Percentiles rank a stretch among this genome's conserved stretches.
Conservation (phyloP, 768 basidiomycete species). For the Lactifluus volemus region DNA sequence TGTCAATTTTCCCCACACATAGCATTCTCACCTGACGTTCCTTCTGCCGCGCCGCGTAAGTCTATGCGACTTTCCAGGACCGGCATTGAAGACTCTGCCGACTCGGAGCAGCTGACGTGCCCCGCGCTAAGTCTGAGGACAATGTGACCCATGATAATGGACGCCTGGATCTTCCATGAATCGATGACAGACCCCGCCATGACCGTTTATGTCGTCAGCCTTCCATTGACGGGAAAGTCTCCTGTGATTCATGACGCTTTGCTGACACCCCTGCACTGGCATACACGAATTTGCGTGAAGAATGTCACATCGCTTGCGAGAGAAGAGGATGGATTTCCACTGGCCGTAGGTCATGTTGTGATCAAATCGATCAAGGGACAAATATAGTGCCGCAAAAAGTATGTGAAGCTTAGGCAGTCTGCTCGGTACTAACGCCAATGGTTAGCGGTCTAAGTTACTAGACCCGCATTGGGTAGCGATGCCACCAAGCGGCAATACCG, state of each 20-base stretch:
- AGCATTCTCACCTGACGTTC: background rate
- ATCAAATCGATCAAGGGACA: too few relatives aligned
- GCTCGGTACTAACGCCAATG: background rate
- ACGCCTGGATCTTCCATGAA: too few relatives aligned
- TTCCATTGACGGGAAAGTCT: background rate
- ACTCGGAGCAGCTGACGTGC: too few relatives aligned
- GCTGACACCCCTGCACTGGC: too few relatives aligned
- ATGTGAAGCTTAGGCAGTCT: background rate
- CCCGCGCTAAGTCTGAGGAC: too few relatives aligned
- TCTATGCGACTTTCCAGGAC: background rate
- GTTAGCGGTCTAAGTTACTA: background rate
- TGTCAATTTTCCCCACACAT: background rate
- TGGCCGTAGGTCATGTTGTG: too few relatives aligned
- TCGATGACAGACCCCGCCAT: too few relatives aligned
- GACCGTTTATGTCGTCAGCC: too few relatives aligned
- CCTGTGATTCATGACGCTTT: too few relatives aligned
- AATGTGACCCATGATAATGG: background rate
- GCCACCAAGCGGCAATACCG: background rate
- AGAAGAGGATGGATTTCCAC: too few relatives aligned
- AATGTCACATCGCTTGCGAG: background rate
- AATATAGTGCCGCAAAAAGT: background rate
- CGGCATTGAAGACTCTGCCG: too few relatives aligned
- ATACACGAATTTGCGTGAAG: background rate
- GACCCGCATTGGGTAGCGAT: background rate
- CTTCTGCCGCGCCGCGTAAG: background rate